Base-by-base conservation (phyloP, 805 yeast species). In the Pichia occidentalis region DNA sequence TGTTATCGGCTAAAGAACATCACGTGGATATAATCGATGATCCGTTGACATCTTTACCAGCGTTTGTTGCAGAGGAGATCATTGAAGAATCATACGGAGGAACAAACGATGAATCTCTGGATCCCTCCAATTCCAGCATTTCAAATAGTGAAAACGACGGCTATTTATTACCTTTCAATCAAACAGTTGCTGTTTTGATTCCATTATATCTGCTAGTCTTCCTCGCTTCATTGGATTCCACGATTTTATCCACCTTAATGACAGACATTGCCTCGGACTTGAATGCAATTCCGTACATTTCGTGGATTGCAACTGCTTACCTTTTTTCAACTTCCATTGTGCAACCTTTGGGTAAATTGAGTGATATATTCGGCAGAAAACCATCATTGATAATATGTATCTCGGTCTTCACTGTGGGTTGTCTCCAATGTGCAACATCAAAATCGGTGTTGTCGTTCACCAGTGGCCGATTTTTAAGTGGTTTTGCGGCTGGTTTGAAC, bases 401-500 rank as follows among this genome's bases (percentile, higher is more conserved):
- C 36, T 46, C 60, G 1, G 59, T 71, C n/a, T 81, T 81, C 52
- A 70, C 74, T 2, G 27, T 76, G 2, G 88, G 79, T 6, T 69
- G 76, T 45, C 49, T 72, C 10, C 65, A 77, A 33, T 78, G 85
- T 53, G 77, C 73, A 5, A 25, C 67, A 1, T 70, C 80, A 1
- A 59, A 63, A 32, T 60, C 71, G 11, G 67, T 78, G 11, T 46
- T 61, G 30, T 47, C 66, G 37, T 63, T 81, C 45, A 73, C 79
- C 7, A 35, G 62, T 21, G 72, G 81, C 6, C 61, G 87, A 48
- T 79, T 85, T 44, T 65, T 87, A 36, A 77, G 94, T 24, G 97
- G 97, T 7, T 71, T 84, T 46, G 95, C 95, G 10, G 95, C 95
- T n/a, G 96, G 96, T 1, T 71, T 86, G 51, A 78, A 81, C 41